Base-by-base conservation (phyloP, 2,329 filamentous ascomycete genomes). In the Neoarthrinium moseri region DNA sequence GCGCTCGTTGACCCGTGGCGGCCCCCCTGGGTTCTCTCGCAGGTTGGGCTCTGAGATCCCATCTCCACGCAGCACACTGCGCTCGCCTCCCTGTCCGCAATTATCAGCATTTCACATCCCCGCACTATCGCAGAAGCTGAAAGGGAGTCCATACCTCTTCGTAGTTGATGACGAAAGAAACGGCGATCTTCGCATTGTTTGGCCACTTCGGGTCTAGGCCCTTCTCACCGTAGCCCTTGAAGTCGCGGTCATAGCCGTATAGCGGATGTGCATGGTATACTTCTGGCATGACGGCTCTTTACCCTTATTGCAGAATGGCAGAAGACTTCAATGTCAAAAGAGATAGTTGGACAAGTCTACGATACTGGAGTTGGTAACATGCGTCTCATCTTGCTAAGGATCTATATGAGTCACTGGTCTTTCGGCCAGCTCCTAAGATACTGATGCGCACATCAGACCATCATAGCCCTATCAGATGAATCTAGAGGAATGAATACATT, bases 131-230 rank as follows among this genome's bases (percentile, higher is more conserved):
- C 17, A 13, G 15, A 1, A 15, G 8, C n/a, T 8, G 26, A n/a
- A 29, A 29, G 8, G 6, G 26, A 10, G 21, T 5, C 13, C 46
- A 18, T 45, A 67, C 68, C 60, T 71, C 69, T 55, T 72, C 69
- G 46, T 72, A 72, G 56, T 72, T 73, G 47, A 73, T 65, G 29
- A 72, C 69, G 50, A 73, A 72, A 0, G 68, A 71, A 1, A 73
- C 62, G 13, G 69, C 68, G n/a, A 72, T 70, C 45, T 67, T 67
- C 46, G 67, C 66, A 20, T 61, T 57, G 46, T 69, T 67, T 10
- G 69, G 69, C 69, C 69, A 72, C 39, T 64, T 58, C 6, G 60
- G 52, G 21, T 62, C 52, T 7, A 70, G 57, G 1, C 66, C 66
- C 26, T 63, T 58, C 40, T 71, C 67, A 20, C 69, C 69, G 37